Evolutionary conservation across 331 rosid genomes (phyloP).

Genomic region (Malus hybrid): DNA sequence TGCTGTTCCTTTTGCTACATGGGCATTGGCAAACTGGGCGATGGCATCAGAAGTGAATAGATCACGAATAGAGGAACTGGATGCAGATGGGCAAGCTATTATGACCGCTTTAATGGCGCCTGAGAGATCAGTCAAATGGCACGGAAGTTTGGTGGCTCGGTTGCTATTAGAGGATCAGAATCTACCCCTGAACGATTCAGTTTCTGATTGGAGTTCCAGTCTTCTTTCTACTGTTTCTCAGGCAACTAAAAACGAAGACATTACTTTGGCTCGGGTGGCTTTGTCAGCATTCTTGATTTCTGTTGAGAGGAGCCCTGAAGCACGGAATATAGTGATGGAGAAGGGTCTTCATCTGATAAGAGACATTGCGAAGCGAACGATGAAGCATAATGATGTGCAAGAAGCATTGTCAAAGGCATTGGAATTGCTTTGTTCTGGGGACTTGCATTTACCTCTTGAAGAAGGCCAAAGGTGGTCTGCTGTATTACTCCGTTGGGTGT

Average conservation of each 20-base stretch:
- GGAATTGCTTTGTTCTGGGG: constrained; percentile 62
- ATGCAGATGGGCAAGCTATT: constrained; percentile 81
- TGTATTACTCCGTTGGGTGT: constrained; percentile 76
- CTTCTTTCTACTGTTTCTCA: constrained; percentile 82
- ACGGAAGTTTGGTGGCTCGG: constrained; percentile 76
- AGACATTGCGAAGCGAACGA: constrained; percentile 61
- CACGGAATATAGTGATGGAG: constrained; percentile 66
- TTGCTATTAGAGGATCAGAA: constrained; percentile 69
- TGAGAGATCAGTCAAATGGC: constrained; percentile 98
- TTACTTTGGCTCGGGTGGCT: constrained; percentile 74
- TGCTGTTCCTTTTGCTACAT: constrained; percentile 96
- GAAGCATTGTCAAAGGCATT: constrained; percentile 74
- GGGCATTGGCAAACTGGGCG: constrained; percentile 99
- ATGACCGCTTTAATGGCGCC: constrained; percentile 90
- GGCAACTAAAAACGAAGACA: constrained; percentile 76
- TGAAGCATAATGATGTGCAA: constrained; percentile 65
- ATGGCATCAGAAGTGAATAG: constrained; percentile 65
- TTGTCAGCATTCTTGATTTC: constrained; percentile 80
- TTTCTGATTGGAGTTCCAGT: constrained; percentile 85
- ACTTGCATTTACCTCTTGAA: constrained; percentile 66
- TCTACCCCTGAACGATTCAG: constrained; percentile 63
- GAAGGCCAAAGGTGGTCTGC: constrained; percentile 94
- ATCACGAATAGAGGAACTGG: constrained; percentile 68
- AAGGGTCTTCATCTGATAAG: constrained; percentile 80
- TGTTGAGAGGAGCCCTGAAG: constrained; percentile 63